Conservation (phyloP, 2,329 filamentous ascomycete species). For the Metarhizium guizhouense region DNA sequence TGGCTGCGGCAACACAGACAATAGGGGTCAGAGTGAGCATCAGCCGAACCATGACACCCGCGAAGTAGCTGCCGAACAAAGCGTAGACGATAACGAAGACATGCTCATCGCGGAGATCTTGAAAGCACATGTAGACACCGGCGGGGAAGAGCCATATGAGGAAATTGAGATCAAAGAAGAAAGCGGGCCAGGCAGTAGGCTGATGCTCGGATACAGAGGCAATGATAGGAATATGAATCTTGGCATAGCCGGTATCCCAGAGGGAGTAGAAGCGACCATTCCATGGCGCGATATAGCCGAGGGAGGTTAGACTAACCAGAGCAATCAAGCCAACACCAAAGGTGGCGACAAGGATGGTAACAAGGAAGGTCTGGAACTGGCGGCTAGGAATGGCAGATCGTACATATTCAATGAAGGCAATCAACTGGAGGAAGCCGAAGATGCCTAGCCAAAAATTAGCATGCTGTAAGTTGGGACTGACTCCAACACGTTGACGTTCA, state of each 20-base stretch:
- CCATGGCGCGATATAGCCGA: constrained; percentile 94
- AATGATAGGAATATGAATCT: constrained; percentile 99
- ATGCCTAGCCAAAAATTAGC: constrained; percentile 51
- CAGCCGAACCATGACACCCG: constrained; percentile 97
- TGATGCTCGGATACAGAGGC: constrained; percentile 99
- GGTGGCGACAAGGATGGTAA: constrained; percentile 62
- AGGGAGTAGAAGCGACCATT: constrained; percentile 98
- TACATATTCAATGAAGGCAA: constrained; percentile 86
- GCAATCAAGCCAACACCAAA: constrained; percentile 65
- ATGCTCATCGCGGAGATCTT: constrained; percentile 86
- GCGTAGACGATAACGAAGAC: constrained; percentile 97
- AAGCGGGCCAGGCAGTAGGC: constrained; percentile 96
- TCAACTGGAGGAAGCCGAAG: constrained; percentile 89
- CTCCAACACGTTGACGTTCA: constrained; percentile 22
- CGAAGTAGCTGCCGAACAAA: constrained; percentile 95
- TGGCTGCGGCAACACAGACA: constrained; percentile 87
- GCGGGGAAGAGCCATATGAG: constrained; percentile 99
- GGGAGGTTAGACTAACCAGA: constrained; percentile 78
- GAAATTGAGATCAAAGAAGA: constrained; percentile 98
- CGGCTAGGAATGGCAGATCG: constrained; percentile 80
- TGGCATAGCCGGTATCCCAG: constrained; percentile 97
- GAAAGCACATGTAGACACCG: constrained; percentile 97
- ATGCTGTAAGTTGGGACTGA: constrained; percentile 6
- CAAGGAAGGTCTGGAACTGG: constrained; percentile 88
- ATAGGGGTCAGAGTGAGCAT: constrained; percentile 97